Conservation (phyloP, 257 asterid genomes). For the Striga asiatica region DNA sequence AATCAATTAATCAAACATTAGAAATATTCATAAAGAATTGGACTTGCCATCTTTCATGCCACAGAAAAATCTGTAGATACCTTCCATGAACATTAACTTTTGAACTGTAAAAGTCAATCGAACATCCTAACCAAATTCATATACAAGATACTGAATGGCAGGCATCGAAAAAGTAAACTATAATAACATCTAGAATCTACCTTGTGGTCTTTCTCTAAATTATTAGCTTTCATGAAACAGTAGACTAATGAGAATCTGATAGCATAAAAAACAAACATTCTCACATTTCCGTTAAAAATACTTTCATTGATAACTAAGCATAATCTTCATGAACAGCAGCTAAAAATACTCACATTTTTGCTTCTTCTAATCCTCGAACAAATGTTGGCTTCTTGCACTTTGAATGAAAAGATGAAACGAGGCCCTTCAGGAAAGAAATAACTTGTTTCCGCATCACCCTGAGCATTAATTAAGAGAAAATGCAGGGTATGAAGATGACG, state of each 20-base stretch:
- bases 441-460: slow-evolving; percentile 79
- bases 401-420: slow-evolving; percentile 71
- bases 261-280: slow-evolving; percentile 10
- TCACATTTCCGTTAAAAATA: slow-evolving; percentile 2
- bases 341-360: slow-evolving; percentile 60
- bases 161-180: neutral
- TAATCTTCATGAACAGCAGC: slow-evolving; percentile 4
- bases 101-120: neutral
- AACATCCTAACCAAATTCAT: slow-evolving; percentile 9
- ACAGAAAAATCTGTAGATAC: neutral
- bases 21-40: too few species aligned
- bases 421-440: slow-evolving; percentile 77
- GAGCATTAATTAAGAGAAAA: slow-evolving; percentile 17
- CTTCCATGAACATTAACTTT: slow-evolving; percentile 2
- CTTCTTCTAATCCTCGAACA: slow-evolving; percentile 74
- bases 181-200: neutral
- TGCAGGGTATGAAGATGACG: slow-evolving; percentile 18
- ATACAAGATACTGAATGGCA: neutral
- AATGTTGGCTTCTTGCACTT: slow-evolving; percentile 86
- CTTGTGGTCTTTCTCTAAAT: slow-evolving; percentile 4
- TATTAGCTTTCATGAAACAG: neutral
- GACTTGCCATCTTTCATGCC: neutral
- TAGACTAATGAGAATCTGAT: slow-evolving; percentile 4
- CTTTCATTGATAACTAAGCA: slow-evolving; percentile 6
- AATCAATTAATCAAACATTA: slow-evolving; percentile 3